Evolutionary conservation across 257 asterid species (phyloP), one percentile per base, ranked within the genome.

Genomic region (Mentha longifolia): DNA sequence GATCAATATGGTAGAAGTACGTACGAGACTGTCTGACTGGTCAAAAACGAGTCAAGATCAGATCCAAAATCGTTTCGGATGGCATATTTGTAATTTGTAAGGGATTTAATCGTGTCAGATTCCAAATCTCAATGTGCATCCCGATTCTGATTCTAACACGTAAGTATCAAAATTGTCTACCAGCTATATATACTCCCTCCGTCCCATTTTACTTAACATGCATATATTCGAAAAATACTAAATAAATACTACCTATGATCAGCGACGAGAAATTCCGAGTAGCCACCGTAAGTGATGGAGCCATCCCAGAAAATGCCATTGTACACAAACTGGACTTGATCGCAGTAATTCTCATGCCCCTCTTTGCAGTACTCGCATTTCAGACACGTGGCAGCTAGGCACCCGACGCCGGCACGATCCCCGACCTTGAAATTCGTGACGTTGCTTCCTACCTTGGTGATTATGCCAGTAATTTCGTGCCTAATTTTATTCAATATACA

Each of bases 241-340:
- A 0, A 22, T 1, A 22, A 22, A 22, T 22, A 22, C 82, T n/a
- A 78, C 82, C 82, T 74, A 19, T 59, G 63, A 70, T 93, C 97
- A 0, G 82, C 86, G 0, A 93, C 96, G 2, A 91, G 76, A 72
- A 80, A 75, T 4, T 91, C 77, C 7, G 98, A 93, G 68, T 93
- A 93, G 30, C 98, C 98, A 1, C 98, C 98, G 51, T 93, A 93
- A 68, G 97, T 91, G 73, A 93, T 87, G 78, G 82, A 82, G 0
- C 97, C 97, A 55, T 93, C 98, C 98, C 97, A 91, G 65, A 88
- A 91, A 50, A 91, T 83, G 70, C 94, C 96, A 71, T 91, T 93
- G 52, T 87, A 91, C 0, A 86, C 88, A 43, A 87, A 87, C 61
- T 87, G 95, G 14, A 91, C 80, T 5, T 84, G 42, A 42, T 89